A percentile compares a stretch with the other conserved stretches of the same genome.
These are phyloP conservation scores for Alternaria infectoria DNA, from an alignment of 2,329 filamentous ascomycete species.

Conservation along the genomic window DNA sequence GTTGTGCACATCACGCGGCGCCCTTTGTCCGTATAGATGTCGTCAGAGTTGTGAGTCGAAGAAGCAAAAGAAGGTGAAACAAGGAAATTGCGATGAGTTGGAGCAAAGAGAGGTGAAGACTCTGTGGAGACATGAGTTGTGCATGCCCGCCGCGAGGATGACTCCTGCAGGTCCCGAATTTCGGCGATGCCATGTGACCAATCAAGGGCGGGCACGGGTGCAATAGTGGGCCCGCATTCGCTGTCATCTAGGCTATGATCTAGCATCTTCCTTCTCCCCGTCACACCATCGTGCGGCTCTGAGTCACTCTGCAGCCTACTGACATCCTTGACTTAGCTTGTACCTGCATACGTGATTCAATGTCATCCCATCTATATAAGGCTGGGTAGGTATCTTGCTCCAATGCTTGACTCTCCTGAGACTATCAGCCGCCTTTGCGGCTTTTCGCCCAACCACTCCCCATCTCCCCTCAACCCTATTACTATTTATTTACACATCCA, in stretches of 20 bases:
- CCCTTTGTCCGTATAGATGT: constrained; percentile 3
- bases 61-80: constrained; percentile 10
- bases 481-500: neutral
- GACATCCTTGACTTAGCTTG: constrained; percentile 31
- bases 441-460: constrained; percentile 31
- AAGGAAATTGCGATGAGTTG: constrained; percentile 3
- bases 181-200: constrained; percentile 40
- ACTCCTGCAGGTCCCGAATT: constrained; percentile 33
- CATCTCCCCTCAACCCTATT: constrained; percentile 3
- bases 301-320: constrained; percentile 43
- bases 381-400: constrained; percentile 18
- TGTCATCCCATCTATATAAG: constrained; percentile 35
- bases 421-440: constrained; percentile 37
- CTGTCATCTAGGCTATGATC: constrained; percentile 24
- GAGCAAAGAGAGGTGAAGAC: constrained; percentile 21
- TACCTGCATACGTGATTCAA: constrained; percentile 26
- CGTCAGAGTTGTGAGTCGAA: constrained; percentile 14
- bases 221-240: constrained; percentile 23
- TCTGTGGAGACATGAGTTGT: constrained; percentile 23
- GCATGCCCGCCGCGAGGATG: constrained; percentile 23
- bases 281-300: constrained; percentile 32
- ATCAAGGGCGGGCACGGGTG: constrained; percentile 34
- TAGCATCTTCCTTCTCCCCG: constrained; percentile 22
- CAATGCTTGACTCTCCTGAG: constrained; percentile 20
- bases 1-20: constrained; percentile 4